Evolutionary conservation across 306 rosid genomes (phyloP), one percentile per base, ranked within the genome.

Genomic region (Sicyos baderoa): DNA sequence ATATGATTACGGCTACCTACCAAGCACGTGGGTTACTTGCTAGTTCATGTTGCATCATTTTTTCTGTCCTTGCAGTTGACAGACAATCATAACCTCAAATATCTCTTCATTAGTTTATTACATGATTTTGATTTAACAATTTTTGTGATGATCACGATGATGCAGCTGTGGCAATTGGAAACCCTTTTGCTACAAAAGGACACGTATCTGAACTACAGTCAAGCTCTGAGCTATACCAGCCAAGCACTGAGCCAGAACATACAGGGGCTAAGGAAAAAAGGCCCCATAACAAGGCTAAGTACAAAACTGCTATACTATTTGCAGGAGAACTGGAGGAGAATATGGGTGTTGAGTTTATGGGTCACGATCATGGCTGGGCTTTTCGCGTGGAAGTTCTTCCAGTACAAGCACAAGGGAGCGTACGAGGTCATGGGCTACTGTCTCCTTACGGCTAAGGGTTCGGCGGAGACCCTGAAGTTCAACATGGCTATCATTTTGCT

Each of bases 191-290:
- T 94, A 67, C 99, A 94, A 65, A 94, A 86, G 86, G 97, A 94
- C 78, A 94, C 99, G 57, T 94, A 94, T 77, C 84, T 88, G 56
- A 94, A 81, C 83, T 90, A 94, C 88, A 90, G 97, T 75, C 99
- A 94, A 84, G 99, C 99, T 14, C 84, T 94, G 40, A 94, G 99
- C 86, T 88, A 90, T 80, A 94, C 99, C 9, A 94, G 99, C 86
- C 97, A 90, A 83, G 99, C 99, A 16, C 72, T 94, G 79, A 94
- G 99, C 82, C 99, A 94, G 84, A 94, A 90, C 78, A 86, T 94
- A 56, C 99, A 88, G 48, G 99, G 99, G 47, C 84, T 90, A 58
- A 82, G 97, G 80, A 81, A 72, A 76, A 84, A 72, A 71, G 81
- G 92, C 74, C 86, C 91, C 14, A 84, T 94, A 72, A 84, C 88